Evolutionary conservation across 2,329 filamentous ascomycete genomes (phyloP).

Genomic region (Aspergillus quadricinctus): DNA sequence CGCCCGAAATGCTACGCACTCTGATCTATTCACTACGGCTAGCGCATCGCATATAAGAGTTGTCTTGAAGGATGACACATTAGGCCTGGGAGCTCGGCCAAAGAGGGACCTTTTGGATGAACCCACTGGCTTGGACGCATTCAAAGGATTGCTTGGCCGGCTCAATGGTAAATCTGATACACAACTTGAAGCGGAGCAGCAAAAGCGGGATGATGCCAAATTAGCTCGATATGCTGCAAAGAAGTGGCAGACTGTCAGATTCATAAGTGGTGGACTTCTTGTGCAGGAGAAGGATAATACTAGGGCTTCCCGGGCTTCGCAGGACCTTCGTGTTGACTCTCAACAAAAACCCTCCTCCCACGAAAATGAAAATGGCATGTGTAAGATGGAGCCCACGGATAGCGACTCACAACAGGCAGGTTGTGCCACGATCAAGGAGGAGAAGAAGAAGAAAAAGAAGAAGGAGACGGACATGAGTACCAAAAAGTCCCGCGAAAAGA

Average conservation of each 20-base stretch:
- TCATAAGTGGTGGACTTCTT: slow-evolving; percentile 78
- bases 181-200: slow-evolving; percentile 66
- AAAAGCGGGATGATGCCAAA: slow-evolving; percentile 64
- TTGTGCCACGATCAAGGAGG: background rate
- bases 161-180: slow-evolving; percentile 81
- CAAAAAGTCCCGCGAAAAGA: slow-evolving; percentile 21
- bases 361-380: background rate
- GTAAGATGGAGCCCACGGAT: background rate
- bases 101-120: slow-evolving; percentile 62
- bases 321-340: slow-evolving; percentile 40
- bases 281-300: slow-evolving; percentile 54
- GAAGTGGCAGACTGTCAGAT: slow-evolving; percentile 76
- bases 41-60: slow-evolving; percentile 84
- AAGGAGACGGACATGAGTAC: slow-evolving; percentile 14
- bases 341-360: background rate
- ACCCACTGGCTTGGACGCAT: slow-evolving; percentile 79
- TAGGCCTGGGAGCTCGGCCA: slow-evolving; percentile 79
- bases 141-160: slow-evolving; percentile 79
- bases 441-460: slow-evolving; percentile 7
- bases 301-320: slow-evolving; percentile 26
- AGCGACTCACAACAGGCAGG: background rate
- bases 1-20: slow-evolving; percentile 68
- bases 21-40: slow-evolving; percentile 70
- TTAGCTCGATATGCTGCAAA: slow-evolving; percentile 68
- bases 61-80: slow-evolving; percentile 80